Evolutionary conservation across 1,284 basidiomycete species (phyloP).

Genomic region (Meripilus lineatus): DNA sequence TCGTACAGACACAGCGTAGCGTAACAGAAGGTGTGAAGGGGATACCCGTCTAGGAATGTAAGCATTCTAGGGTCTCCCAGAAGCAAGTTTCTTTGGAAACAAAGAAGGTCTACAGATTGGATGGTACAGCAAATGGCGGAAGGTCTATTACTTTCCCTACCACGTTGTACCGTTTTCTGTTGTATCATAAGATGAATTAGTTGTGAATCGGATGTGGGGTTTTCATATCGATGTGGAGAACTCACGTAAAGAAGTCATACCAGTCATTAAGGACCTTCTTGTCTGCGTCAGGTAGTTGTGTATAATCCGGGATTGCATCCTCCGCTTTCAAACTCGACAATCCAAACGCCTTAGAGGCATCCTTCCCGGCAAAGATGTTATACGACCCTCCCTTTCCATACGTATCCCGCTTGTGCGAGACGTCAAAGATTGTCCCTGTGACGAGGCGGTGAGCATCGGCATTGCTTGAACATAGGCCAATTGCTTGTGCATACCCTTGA

Average conservation of each 20-base stretch:
- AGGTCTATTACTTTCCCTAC: conserved; percentile 62
- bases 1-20: too few relatives aligned
- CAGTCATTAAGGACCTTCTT: conserved; percentile 88
- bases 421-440: conserved; percentile 80
- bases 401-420: conserved; percentile 74
- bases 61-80: too few relatives aligned
- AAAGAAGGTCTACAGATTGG: too few relatives aligned
- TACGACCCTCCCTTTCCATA: conserved; percentile 75
- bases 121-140: too few relatives aligned
- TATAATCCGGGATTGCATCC: conserved; percentile 89
- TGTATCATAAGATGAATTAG: not conserved
- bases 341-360: conserved; percentile 80
- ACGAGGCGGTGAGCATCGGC: too few relatives aligned
- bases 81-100: too few relatives aligned
- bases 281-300: conserved; percentile 69
- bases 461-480: conserved; percentile 2
- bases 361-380: conserved; percentile 83
- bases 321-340: conserved; percentile 85
- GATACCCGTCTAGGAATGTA: too few relatives aligned
- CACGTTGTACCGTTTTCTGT: conserved; percentile 79
- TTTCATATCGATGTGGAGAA: conserved; percentile 15
- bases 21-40: too few relatives aligned
- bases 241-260: conserved; percentile 74
- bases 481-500: conserved; percentile 85
- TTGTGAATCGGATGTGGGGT: not conserved